phyloP scores from a whole-genome alignment of 2,329 filamentous ascomycete species.

The Pseudocercospora eumusae region DNA sequence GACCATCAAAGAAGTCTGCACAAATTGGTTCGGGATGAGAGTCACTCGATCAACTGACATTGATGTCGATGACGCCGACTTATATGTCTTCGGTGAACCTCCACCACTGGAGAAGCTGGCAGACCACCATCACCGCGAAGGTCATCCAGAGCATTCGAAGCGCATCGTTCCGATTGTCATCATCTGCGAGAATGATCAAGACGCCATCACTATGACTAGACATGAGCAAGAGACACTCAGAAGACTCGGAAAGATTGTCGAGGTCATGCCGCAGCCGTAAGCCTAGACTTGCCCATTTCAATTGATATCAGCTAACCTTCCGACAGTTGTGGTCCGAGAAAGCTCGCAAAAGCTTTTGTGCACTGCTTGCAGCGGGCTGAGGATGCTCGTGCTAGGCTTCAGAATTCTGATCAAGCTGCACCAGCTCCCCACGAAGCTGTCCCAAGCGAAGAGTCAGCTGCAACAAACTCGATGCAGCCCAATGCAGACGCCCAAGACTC shows the following conservation, averaged over 20 bases:
- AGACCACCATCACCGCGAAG: constrained; percentile 18
- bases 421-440: not conserved
- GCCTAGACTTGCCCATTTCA: not conserved
- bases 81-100: constrained; percentile 32
- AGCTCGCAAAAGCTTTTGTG: constrained; percentile 42
- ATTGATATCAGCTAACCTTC: not conserved
- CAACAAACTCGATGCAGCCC: not conserved
- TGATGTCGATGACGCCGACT: constrained; percentile 25
- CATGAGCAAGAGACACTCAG: constrained; percentile 24
- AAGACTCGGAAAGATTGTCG: constrained; percentile 32
- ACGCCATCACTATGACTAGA: constrained; percentile 31
- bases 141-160: constrained; percentile 3
- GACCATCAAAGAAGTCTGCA: constrained; percentile 28
- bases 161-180: constrained; percentile 38
- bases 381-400: constrained; percentile 9
- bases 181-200: constrained; percentile 41
- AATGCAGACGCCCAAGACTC: not conserved
- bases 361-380: constrained; percentile 36
- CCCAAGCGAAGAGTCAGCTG: not conserved
- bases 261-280: constrained; percentile 41
- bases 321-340: constrained; percentile 44
- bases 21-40: constrained; percentile 31
- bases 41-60: constrained; percentile 23
- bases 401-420: not conserved
- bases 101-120: constrained; percentile 28